Percentiles rank a stretch among this genome's conserved stretches.
Evolutionary conservation across 495 filamentous ascomycete genomes (phyloP).

Genomic region (Xylaria nigripes): DNA sequence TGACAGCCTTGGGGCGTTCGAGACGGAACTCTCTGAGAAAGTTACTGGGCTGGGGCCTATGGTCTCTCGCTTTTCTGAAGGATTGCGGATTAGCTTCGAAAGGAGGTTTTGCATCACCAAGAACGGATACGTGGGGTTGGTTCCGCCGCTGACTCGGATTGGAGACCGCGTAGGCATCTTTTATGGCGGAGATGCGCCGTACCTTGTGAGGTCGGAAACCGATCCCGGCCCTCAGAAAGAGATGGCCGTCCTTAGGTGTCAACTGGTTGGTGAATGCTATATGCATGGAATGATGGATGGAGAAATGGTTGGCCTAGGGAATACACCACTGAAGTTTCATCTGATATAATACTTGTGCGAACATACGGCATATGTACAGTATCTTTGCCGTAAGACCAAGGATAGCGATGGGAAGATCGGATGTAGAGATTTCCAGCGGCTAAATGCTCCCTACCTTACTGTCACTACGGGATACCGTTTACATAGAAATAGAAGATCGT

Average conservation of each 20-base stretch:
- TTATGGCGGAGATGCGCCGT: constrained; percentile 11
- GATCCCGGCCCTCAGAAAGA: background rate
- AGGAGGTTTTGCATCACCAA: constrained; percentile 8
- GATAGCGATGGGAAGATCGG: no score
- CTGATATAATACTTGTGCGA: background rate
- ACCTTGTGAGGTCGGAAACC: constrained; percentile 3
- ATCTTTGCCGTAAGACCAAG: no score
- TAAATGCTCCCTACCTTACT: no score
- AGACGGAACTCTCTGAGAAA: background rate
- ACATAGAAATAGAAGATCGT: no score
- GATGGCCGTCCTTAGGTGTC: background rate
- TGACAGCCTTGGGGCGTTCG: background rate
- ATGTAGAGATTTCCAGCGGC: no score
- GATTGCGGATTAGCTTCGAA: constrained; percentile 4
- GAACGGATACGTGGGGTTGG: constrained; percentile 12
- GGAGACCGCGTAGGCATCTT: constrained; percentile 11
- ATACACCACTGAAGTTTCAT: constrained; percentile 5
- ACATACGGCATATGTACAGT: background rate
- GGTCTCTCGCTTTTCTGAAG: constrained; percentile 1
- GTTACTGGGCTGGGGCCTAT: background rate
- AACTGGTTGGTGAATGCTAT: constrained; percentile 24
- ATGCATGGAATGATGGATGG: constrained; percentile 27
- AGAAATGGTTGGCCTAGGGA: constrained; percentile 4
- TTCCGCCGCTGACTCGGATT: constrained; percentile 7
- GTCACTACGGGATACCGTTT: no score